phyloP scores from a whole-genome alignment of 768 basidiomycete species.

The Mycena chlorophos region DNA sequence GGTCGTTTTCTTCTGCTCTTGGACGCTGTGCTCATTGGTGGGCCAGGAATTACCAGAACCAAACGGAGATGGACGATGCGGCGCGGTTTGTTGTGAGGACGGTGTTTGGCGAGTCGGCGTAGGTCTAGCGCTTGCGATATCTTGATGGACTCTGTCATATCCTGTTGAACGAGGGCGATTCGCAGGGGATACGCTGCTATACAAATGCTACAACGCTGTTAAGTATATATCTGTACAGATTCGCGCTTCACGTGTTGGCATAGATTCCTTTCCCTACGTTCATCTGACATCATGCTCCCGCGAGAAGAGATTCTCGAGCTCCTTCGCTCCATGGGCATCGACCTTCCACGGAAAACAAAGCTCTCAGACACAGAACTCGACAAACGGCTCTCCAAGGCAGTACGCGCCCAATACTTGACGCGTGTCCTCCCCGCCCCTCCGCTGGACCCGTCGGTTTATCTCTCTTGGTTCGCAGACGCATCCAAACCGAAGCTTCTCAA shows the following conservation, averaged over 20 bases:
- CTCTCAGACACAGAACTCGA: conserved; percentile 17
- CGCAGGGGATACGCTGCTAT: too few relatives aligned
- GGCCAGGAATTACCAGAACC: background rate
- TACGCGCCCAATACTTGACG: conserved; percentile 14
- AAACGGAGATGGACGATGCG: background rate
- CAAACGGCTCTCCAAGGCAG: conserved; percentile 14
- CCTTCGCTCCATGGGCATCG: conserved; percentile 7
- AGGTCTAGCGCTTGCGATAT: background rate
- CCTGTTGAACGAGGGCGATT: background rate
- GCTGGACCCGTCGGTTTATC: conserved; percentile 6
- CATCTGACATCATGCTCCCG: background rate
- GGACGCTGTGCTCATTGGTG: background rate
- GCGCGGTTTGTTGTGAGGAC: background rate
- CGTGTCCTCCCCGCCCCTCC: conserved; percentile 8
- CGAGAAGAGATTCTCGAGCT: background rate
- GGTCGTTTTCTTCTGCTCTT: background rate
- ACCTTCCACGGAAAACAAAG: conserved; percentile 15
- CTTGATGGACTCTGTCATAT: background rate
- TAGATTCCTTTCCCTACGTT: background rate
- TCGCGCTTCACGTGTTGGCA: background rate
- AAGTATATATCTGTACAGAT: background rate
- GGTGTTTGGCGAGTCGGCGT: background rate
- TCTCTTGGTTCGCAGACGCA: conserved; percentile 12
- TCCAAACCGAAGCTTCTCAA: background rate
- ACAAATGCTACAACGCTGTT: too few relatives aligned